Evolutionary conservation across 1,284 basidiomycete genomes (phyloP).

Genomic region (Heterobasidion parviporum): DNA sequence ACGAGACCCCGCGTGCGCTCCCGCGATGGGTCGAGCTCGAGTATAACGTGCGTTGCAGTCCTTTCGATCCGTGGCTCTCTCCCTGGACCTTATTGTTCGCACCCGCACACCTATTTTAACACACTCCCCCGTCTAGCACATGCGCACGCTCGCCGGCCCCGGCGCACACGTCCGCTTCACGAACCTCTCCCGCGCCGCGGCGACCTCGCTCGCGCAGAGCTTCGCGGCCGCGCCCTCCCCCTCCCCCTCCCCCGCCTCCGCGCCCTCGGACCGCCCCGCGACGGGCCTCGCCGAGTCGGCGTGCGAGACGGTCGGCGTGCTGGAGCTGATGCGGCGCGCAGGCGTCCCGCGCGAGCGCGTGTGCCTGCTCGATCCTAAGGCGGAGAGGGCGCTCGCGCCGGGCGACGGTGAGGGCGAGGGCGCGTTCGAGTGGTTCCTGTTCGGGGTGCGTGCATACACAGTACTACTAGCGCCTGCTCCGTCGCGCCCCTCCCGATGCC

Average conservation of each 20-base stretch:
- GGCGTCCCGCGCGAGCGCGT: conserved; percentile 50
- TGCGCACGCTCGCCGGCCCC: conserved; percentile 70
- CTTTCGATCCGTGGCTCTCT: not conserved
- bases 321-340: conserved; percentile 53
- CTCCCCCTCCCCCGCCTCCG: conserved; percentile 11
- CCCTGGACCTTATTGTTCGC: conserved; percentile 22
- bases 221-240: conserved; percentile 20
- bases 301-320: conserved; percentile 56
- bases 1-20: conserved; percentile 56
- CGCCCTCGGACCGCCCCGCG: conserved; percentile 5
- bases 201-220: conserved; percentile 43
- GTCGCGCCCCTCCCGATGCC: not conserved
- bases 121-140: conserved; percentile 53
- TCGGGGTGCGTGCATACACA: conserved; percentile 47
- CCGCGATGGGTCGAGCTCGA: conserved; percentile 90
- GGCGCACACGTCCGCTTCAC: conserved; percentile 73
- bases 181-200: conserved; percentile 68
- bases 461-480: not conserved
- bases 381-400: conserved; percentile 58
- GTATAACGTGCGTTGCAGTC: conserved; percentile 34
- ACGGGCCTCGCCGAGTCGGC: conserved; percentile 33
- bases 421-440: conserved; percentile 78
- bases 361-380: conserved; percentile 86
- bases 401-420: conserved; percentile 66
- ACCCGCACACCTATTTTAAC: not conserved